phyloP scores from a whole-genome alignment of 306 rosid genomes.

The Mimosa pudica region DNA sequence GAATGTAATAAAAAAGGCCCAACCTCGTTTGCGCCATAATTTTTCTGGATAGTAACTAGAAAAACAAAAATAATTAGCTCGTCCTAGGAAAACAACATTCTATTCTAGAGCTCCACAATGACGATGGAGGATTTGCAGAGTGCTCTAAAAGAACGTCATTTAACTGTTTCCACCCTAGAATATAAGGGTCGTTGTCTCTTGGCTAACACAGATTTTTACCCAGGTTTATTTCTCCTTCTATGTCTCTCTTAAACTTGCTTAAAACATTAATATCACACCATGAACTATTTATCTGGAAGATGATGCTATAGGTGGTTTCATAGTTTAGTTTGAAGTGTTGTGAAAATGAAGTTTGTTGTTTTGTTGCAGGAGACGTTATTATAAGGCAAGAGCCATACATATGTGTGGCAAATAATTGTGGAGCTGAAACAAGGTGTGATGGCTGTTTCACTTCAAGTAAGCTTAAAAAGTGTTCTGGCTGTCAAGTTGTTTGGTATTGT shows the following conservation, averaged over 20 bases:
- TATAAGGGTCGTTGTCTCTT: slow-evolving; percentile 80
- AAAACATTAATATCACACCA: neutral
- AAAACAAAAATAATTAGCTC: too few relatives aligned
- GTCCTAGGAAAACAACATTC: too few relatives aligned
- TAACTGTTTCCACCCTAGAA: slow-evolving; percentile 52
- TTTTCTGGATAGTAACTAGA: too few relatives aligned
- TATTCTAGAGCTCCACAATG: neutral
- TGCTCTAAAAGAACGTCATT: slow-evolving; percentile 37
- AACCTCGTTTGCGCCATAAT: too few relatives aligned
- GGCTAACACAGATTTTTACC: slow-evolving; percentile 58
- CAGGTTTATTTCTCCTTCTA: slow-evolving; percentile 46
- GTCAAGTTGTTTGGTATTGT: slow-evolving; percentile 61
- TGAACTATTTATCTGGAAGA: neutral
- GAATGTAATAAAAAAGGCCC: too few relatives aligned
- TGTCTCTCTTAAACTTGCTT: neutral
- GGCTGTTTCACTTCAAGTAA: slow-evolving; percentile 55
- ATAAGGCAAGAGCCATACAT: slow-evolving; percentile 74
- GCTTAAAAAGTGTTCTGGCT: slow-evolving; percentile 59
- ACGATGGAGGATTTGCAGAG: slow-evolving; percentile 70
- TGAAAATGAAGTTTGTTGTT: slow-evolving; percentile 7
- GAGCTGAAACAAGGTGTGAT: slow-evolving; percentile 57
- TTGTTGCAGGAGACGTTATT: slow-evolving; percentile 70
- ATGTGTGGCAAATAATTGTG: slow-evolving; percentile 66
- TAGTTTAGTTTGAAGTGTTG: neutral
- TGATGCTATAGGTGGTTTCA: neutral